Conservation (phyloP, 1,139 yeast species). For the Blastobotrys ciferrii region DNA sequence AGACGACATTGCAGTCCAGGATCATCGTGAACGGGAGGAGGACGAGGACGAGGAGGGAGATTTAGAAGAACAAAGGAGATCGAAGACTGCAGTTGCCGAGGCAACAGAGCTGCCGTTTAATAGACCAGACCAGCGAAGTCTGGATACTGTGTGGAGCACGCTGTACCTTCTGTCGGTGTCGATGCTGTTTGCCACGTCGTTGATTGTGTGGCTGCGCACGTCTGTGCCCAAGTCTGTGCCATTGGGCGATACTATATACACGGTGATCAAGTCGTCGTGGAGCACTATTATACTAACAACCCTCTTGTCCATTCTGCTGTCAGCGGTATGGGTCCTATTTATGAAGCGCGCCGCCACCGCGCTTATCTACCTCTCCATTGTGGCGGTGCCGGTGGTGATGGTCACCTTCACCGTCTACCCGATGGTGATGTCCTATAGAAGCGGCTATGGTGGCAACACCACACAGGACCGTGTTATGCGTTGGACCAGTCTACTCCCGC, state of each 20-base stretch:
- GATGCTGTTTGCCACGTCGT: conserved; percentile 37
- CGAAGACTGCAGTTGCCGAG: not conserved
- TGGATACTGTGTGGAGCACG: conserved; percentile 35
- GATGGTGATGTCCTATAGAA: conserved; percentile 37
- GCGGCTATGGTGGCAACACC: conserved; percentile 36
- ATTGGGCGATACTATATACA: conserved; percentile 37
- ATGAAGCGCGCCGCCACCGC: conserved; percentile 35
- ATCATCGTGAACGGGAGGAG: conserved; percentile 8
- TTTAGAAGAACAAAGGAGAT: no score
- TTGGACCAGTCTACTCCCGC: conserved; percentile 37
- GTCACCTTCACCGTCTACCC: conserved; percentile 33
- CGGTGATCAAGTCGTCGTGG: conserved; percentile 33
- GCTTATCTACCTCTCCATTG: conserved; percentile 36
- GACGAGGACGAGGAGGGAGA: conserved; percentile 18
- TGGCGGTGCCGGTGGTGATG: conserved; percentile 38
- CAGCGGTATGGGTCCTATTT: conserved; percentile 38
- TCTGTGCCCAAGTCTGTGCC: conserved; percentile 30
- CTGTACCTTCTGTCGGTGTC: conserved; percentile 33
- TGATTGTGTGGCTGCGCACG: conserved; percentile 36
- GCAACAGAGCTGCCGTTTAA: conserved; percentile 23
- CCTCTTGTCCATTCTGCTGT: conserved; percentile 32
- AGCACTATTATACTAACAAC: conserved; percentile 32
- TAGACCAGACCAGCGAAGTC: conserved; percentile 20
- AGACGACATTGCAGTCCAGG: conserved; percentile 27
- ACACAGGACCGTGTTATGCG: conserved; percentile 41